Evolutionary conservation across 371 early-diverging fungal species (phyloP), one percentile per base, ranked within the genome.

Genomic region (Zychaea mexicana): DNA sequence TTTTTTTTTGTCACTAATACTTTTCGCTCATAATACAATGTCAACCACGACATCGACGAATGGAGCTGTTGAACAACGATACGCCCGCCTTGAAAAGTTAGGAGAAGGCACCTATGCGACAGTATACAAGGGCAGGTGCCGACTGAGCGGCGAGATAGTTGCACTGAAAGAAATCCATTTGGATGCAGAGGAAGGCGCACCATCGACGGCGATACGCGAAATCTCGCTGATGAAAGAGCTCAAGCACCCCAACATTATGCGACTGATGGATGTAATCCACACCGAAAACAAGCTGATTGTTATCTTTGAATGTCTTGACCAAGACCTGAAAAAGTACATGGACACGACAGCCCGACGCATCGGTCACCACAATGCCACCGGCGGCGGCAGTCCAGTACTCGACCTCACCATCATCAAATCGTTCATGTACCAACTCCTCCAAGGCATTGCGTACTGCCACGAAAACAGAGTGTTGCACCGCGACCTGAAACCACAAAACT

Each of bases 41-140:
- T 58, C 64, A 52, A 55, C 69, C 22, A 36, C 36, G 4, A 42
- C 42, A 42, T 42, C 42, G n/a, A 47, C 69, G 13, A 68, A 67
- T 49, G 67, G 55, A 47, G 71, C 68, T 27, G 76, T 74, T 31
- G 76, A 77, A 31, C 69, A 85, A 62, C 78, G 85, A 57, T 97
- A 94, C 77, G 77, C 88, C 64, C 90, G 92, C 54, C 78, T 91
- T 42, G 96, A 96, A 73, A 96, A 97, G 79, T 87, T 99, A 60
- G 98, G 98, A 42, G 98, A 98, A 84, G 99, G 99, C 32, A 99
- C 99, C 27, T 99, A 99, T 72, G 99, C 98, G 19, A 96, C 94
- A 10, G 99, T 99, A n/a, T 99, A 92, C 87, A 99, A 98, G 85
- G 99, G 98, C 65, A 87, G 91, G 79, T 91, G 90, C 68, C 87